Evolutionary conservation across 768 basidiomycete genomes (phyloP), one percentile per base, ranked within the genome.

Genomic region (Hypholoma fasciculare): DNA sequence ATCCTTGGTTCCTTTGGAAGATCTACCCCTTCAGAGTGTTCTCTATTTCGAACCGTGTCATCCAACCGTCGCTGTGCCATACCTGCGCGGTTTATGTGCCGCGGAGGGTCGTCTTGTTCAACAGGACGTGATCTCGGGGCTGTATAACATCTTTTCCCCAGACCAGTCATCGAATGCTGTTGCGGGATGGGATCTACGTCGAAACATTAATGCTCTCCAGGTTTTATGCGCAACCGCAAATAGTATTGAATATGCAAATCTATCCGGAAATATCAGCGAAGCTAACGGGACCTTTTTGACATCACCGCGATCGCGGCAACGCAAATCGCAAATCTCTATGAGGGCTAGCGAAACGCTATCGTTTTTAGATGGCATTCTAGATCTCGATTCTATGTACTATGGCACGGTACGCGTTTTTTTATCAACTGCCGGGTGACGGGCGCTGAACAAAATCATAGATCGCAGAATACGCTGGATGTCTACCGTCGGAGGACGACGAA

Each of bases 21-120:
- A 89, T 56, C 82, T 99, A 39, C 90, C 94, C 7, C 71, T 96
- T 17, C 94, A 97, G 69, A 78, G 76, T 0, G 82, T 83, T 23
- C 78, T 96, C 51, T 68, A 72, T 16, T 96, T 96, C 70, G 63
- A 77, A 54, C 79, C 89, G 55, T 85, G 87, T 67, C 73, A 80
- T 23, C 63, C 82, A 7, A 60, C 72, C 17, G 71, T 88, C 39
- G 85, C 86, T 19, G 78, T 76, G 14, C 85, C 87, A 7, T 94
- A 90, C 72, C 82, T 96, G 34, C 80, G 87, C 69, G 77, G 77
- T 23, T 64, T 94, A 50, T 86, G 85, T 60, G 73, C 76, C 19
- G 75, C 74, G 3, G 86, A 90, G 69, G 85, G 87, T 3, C 76
- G 75, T 57, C 58, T 69, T 51, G 69, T 86, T 55, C 68, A 76